These are phyloP conservation scores for Trichoderma sp. DNA, from an alignment of 2,329 filamentous ascomycete genomes.

Conservation along the genomic window DNA sequence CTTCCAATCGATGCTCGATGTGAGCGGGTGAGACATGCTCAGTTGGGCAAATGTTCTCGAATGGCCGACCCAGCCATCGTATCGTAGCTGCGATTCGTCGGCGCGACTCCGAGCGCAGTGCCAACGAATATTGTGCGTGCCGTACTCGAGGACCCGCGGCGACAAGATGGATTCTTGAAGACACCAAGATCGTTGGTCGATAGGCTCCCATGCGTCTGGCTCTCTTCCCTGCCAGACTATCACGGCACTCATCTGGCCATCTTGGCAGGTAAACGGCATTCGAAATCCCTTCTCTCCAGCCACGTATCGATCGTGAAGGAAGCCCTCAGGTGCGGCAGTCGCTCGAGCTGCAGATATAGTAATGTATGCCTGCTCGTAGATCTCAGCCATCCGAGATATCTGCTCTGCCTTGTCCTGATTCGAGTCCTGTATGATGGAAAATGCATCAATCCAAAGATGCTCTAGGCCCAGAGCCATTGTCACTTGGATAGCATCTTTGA, in stretches of 20 bases:
- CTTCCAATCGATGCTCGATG: not conserved
- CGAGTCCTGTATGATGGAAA: conserved; percentile 12
- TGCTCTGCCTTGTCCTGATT: conserved; percentile 4
- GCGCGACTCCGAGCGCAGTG: conserved; percentile 1
- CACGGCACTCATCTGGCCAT: not conserved
- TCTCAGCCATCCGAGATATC: conserved; percentile 1
- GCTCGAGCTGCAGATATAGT: not conserved
- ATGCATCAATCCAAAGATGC: conserved; percentile 1
- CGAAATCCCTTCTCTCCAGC: not conserved
- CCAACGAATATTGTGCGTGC: not conserved
- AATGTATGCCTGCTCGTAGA: not conserved
- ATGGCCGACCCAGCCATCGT: not conserved
- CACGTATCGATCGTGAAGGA: not conserved
- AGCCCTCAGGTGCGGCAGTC: not conserved
- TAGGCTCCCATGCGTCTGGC: conserved; percentile 2
- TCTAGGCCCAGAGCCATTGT: not conserved
- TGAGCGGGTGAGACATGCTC: not conserved
- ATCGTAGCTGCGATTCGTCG: not conserved
- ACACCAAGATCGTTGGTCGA: conserved; percentile 6
- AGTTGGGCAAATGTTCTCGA: conserved; percentile 6
- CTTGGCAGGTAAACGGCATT: not conserved
- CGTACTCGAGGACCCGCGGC: conserved; percentile 1
- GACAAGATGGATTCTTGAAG: conserved; percentile 7
- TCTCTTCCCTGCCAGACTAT: conserved; percentile 2
- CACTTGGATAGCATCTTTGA: not conserved